Evolutionary conservation across 2,329 filamentous ascomycete genomes (phyloP), one percentile per base, ranked within the genome.

Genomic region (Dothiorella sarmentorum): DNA sequence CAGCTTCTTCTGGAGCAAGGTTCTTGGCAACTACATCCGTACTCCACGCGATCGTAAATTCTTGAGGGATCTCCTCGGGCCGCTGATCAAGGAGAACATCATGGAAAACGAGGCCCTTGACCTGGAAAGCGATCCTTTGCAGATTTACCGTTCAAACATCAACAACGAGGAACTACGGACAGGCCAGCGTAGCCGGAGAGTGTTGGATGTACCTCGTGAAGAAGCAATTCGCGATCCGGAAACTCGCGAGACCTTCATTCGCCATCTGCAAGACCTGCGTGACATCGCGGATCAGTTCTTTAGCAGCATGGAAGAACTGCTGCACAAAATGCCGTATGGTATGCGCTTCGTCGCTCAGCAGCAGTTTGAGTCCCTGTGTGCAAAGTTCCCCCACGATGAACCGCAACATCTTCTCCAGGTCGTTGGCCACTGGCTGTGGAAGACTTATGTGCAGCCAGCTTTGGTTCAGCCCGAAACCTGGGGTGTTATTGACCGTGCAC

Each of bases 131-230:
- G 94, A 99, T 69, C 94, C 94, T 0, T 88, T 97, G 79, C 93
- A 97, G 66, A 99, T 99, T 59, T 97, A 99, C 75, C 85, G 90
- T 40, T 94, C 91, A 4, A 87, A 91, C 13, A 95, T 99, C 76
- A 97, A 95, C 76, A 96, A 99, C 67, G 93, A 97, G 73, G 94
- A 99, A 75, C 84, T 99, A 22, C 87, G 91, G 17, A 99, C 94
- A 0, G 94, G 94, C 4, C 85, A 86, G 63, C 85, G 90, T 18
- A 96, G 92, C 71, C 84, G 83, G 51, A 84, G 94, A 62, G 89
- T 86, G 31, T 85, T 90, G 13, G 91, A 97, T 65, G 87, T 99
- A 31, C 88, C 91, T 0, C 85, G 92, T 62, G 94, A 99, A 71
- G 82, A 95, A 65, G 94, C 94, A n/a, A 97, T 99, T 71, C 88